These are phyloP conservation scores for Tetrapyrgos nigripes DNA, from an alignment of 1,284 basidiomycete genomes.

Conservation along the genomic window DNA sequence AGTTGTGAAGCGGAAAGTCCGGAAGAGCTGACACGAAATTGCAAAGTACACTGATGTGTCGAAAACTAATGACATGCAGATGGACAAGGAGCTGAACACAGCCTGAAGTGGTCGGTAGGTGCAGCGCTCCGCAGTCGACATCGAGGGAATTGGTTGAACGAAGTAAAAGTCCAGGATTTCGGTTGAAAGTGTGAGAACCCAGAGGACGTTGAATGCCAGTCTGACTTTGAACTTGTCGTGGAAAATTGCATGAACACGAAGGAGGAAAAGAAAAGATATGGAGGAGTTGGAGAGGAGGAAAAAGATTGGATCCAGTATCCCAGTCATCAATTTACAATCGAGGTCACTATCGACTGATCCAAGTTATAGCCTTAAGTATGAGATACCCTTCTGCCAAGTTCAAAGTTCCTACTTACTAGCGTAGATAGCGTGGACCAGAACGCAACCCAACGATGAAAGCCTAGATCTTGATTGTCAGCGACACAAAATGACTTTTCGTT, in stretches of 20 bases:
- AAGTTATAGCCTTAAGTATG: no score
- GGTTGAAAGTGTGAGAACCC: neutral
- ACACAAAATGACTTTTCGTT: no score
- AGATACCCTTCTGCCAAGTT: no score
- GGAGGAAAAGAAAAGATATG: neutral
- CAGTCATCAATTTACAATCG: no score
- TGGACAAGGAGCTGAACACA: neutral
- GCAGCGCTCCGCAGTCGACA: neutral
- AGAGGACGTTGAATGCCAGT: neutral
- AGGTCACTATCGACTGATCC: no score
- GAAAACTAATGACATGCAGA: neutral
- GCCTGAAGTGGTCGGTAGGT: neutral
- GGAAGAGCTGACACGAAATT: neutral
- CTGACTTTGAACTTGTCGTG: neutral
- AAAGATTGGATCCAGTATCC: no score
- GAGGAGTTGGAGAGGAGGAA: neutral
- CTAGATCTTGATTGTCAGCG: no score
- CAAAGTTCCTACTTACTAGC: no score
- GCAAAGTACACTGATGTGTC: neutral
- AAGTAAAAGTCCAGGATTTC: neutral
- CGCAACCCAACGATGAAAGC: no score
- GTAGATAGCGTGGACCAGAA: no score
- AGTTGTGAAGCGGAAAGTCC: neutral
- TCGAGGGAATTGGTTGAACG: neutral
- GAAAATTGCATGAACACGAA: neutral